Percentiles rank a stretch among this genome's conserved stretches.
Evolutionary conservation across 1,284 basidiomycete genomes (phyloP).

Genomic region (Anthracocystis panici-leucophaei): DNA sequence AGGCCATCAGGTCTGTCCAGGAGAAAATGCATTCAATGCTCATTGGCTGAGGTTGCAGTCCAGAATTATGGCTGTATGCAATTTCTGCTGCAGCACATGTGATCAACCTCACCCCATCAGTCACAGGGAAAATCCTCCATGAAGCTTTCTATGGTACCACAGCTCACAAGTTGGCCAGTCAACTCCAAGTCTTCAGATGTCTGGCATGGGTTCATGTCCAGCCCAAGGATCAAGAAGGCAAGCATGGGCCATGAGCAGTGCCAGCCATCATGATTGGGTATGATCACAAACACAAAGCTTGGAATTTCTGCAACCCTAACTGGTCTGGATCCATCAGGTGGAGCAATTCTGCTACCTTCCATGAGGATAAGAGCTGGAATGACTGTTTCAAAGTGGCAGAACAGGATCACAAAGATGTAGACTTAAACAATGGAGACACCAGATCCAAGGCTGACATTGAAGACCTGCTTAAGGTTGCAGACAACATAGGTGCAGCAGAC

Average conservation of each 20-base stretch:
- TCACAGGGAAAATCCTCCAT: too few relatives aligned
- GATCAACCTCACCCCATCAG: constrained; percentile 2
- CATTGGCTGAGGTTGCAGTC: background rate
- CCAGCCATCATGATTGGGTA: constrained; percentile 3
- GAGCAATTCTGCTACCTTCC: too few relatives aligned
- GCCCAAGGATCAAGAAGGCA: background rate
- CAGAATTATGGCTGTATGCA: constrained; percentile 7
- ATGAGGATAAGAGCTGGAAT: too few relatives aligned
- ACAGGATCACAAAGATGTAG: too few relatives aligned
- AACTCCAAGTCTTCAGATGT: too few relatives aligned
- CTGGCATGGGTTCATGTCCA: too few relatives aligned
- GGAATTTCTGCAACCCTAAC: constrained; percentile 3
- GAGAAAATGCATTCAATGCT: constrained; percentile 1
- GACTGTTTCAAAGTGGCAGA: too few relatives aligned
- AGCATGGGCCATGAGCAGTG: background rate
- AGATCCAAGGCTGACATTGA: too few relatives aligned
- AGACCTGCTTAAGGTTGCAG: too few relatives aligned
- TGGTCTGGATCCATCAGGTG: background rate
- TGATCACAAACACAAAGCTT: background rate
- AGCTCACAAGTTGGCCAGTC: too few relatives aligned
- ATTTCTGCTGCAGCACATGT: constrained; percentile 3
- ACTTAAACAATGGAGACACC: too few relatives aligned
- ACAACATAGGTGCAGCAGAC: background rate
- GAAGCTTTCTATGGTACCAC: constrained; percentile 3
- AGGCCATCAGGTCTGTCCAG: background rate